A percentile compares a stretch with the other conserved stretches of the same genome.
Evolutionary conservation across 441 rosid genomes (phyloP).

Genomic region (Lepidium campestre): DNA sequence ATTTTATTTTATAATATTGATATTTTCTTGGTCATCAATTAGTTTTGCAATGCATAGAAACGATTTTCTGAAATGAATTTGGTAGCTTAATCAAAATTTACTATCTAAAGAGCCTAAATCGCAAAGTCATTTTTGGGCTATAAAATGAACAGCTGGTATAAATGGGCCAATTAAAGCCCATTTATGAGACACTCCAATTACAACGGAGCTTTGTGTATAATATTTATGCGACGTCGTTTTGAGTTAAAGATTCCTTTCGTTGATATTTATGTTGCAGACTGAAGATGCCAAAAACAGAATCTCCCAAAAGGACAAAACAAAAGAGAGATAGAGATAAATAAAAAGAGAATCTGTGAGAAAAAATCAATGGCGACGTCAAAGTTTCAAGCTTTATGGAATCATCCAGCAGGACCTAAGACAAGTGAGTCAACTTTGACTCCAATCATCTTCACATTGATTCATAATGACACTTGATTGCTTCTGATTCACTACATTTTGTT

Average conservation of each 20-base stretch:
- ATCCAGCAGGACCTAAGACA: slow-evolving; percentile 94
- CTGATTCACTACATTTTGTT: too few relatives aligned
- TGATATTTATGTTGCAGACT: not conserved
- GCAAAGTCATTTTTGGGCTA: not conserved
- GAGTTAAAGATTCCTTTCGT: not conserved
- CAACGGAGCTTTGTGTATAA: not conserved
- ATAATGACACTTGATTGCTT: too few relatives aligned
- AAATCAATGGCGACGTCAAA: slow-evolving; percentile 36
- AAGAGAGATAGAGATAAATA: too few relatives aligned
- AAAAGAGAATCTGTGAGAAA: not conserved
- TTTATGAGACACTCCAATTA: too few relatives aligned
- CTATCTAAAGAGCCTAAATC: not conserved
- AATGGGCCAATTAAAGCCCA: too few relatives aligned
- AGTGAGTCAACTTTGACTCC: slow-evolving; percentile 40
- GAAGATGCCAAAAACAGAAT: too few relatives aligned
- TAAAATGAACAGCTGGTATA: too few relatives aligned
- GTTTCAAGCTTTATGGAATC: slow-evolving; percentile 87
- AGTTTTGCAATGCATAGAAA: too few relatives aligned
- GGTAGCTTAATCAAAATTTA: not conserved
- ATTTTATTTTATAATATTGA: too few relatives aligned
- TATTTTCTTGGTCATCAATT: too few relatives aligned
- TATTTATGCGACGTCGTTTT: not conserved
- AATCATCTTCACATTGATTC: not conserved
- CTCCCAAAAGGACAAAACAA: not conserved
- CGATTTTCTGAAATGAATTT: too few relatives aligned